A percentile compares a stretch with the other conserved stretches of the same genome.
Conservation (phyloP, 2,329 filamentous ascomycete genomes). For the Beauveria sp. region DNA sequence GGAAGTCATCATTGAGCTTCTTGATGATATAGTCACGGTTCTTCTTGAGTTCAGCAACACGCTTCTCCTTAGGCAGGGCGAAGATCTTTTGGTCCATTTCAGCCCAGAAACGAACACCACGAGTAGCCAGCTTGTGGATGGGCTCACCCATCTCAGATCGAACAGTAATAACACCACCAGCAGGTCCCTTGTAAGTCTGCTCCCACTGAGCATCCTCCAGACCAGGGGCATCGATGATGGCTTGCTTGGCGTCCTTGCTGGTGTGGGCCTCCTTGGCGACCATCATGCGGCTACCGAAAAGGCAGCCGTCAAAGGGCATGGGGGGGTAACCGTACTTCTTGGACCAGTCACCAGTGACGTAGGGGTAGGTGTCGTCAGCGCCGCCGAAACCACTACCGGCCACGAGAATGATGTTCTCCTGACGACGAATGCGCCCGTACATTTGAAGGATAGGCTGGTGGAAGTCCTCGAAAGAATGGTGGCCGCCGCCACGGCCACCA, state of each 20-base stretch:
- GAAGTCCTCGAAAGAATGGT: constrained; percentile 94
- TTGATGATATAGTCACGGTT: constrained; percentile 87
- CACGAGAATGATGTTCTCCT: constrained; percentile 79
- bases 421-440: constrained; percentile 81
- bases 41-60: constrained; percentile 79
- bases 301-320: constrained; percentile 89
- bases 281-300: constrained; percentile 93
- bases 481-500: constrained; percentile 84
- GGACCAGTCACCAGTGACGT: constrained; percentile 86
- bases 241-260: constrained; percentile 78
- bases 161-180: constrained; percentile 92
- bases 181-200: constrained; percentile 83
- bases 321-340: constrained; percentile 76
- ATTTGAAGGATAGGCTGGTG: constrained; percentile 85
- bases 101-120: constrained; percentile 93
- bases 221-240: constrained; percentile 79
- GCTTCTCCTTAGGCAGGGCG: constrained; percentile 89
- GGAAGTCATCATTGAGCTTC: constrained; percentile 92
- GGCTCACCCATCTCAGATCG: constrained; percentile 99
- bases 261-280: constrained; percentile 88
- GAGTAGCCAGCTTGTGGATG: constrained; percentile 96
- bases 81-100: constrained; percentile 99
- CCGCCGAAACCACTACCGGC: constrained; percentile 90
- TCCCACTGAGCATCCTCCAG: constrained; percentile 82
- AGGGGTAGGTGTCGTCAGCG: constrained; percentile 84